These are phyloP conservation scores for Xanthoconium purpureum DNA, from an alignment of 768 basidiomycete species.

Conservation along the genomic window DNA sequence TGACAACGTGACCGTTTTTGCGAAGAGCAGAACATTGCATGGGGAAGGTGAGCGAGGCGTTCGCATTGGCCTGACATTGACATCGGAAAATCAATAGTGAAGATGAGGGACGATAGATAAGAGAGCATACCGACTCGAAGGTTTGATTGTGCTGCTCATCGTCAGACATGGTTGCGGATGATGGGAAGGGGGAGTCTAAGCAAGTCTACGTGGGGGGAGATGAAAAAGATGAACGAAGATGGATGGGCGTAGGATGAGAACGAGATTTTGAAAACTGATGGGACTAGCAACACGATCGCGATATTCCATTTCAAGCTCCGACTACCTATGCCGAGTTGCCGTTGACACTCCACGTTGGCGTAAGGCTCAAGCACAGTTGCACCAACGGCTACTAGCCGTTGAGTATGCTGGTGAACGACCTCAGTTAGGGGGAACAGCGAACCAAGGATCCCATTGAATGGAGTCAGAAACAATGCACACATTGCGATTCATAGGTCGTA, in stretches of 20 bases:
- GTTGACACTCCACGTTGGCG: neutral
- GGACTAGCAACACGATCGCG: slow-evolving; percentile 21
- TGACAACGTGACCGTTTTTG: slow-evolving; percentile 91
- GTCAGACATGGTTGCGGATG: slow-evolving; percentile 68
- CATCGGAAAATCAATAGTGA: slow-evolving; percentile 17
- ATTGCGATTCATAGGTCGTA: neutral
- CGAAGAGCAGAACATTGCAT: slow-evolving; percentile 97
- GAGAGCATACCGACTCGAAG: slow-evolving; percentile 69
- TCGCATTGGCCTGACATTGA: slow-evolving; percentile 55
- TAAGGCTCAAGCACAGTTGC: too few relatives aligned
- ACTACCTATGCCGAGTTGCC: slow-evolving; percentile 27
- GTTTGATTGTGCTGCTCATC: slow-evolving; percentile 90
- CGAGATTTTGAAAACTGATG: slow-evolving; percentile 15
- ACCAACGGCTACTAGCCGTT: too few relatives aligned
- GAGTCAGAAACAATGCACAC: too few relatives aligned
- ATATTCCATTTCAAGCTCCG: slow-evolving; percentile 43
- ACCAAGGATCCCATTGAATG: too few relatives aligned
- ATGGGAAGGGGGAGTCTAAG: slow-evolving; percentile 15
- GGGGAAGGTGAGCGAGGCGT: slow-evolving; percentile 77
- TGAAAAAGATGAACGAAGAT: slow-evolving; percentile 29
- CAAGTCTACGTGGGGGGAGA: slow-evolving; percentile 21
- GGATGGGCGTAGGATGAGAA: slow-evolving; percentile 21
- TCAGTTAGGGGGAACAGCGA: too few relatives aligned
- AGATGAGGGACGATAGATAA: slow-evolving; percentile 7
- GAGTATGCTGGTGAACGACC: too few relatives aligned